phyloP scores from a whole-genome alignment of 805 yeast species.

The Babjeviella inositovora region DNA sequence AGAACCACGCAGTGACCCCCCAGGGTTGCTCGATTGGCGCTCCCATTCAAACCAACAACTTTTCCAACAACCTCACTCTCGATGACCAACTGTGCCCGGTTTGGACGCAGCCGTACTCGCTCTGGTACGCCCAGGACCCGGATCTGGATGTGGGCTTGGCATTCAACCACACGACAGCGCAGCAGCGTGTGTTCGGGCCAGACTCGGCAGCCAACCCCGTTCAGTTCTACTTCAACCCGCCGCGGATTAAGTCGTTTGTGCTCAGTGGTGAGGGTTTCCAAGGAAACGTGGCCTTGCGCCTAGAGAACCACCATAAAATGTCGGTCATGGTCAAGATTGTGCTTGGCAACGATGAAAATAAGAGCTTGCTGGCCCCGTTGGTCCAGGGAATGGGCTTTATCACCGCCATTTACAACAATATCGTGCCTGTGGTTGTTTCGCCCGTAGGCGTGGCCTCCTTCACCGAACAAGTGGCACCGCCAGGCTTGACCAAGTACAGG shows the following conservation, averaged over 20 bases:
- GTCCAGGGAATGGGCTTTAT: conserved; percentile 28
- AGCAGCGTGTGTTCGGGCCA: conserved; percentile 23
- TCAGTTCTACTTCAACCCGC: conserved; percentile 26
- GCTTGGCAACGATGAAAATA: conserved; percentile 5
- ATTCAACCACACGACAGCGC: conserved; percentile 21
- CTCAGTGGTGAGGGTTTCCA: not conserved
- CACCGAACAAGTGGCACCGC: conserved; percentile 3
- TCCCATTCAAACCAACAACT: conserved; percentile 28
- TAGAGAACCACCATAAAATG: conserved; percentile 1
- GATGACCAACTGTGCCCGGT: conserved; percentile 25
- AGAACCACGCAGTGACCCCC: no score
- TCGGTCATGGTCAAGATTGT: conserved; percentile 9
- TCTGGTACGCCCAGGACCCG: conserved; percentile 19
- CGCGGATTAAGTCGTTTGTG: conserved; percentile 21
- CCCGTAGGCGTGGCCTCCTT: conserved; percentile 22
- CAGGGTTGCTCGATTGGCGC: no score
- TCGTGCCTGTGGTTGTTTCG: conserved; percentile 13
- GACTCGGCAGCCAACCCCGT: conserved; percentile 17
- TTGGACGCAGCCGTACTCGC: conserved; percentile 26
- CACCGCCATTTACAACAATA: conserved; percentile 17
- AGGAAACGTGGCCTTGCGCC: not conserved
- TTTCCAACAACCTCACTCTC: conserved; percentile 21
- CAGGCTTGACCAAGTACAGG: conserved; percentile 12
- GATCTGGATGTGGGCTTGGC: conserved; percentile 17
- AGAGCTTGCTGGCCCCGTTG: conserved; percentile 18